Conservation (phyloP, 345 rosid species). For the Boechera retrofracta region DNA sequence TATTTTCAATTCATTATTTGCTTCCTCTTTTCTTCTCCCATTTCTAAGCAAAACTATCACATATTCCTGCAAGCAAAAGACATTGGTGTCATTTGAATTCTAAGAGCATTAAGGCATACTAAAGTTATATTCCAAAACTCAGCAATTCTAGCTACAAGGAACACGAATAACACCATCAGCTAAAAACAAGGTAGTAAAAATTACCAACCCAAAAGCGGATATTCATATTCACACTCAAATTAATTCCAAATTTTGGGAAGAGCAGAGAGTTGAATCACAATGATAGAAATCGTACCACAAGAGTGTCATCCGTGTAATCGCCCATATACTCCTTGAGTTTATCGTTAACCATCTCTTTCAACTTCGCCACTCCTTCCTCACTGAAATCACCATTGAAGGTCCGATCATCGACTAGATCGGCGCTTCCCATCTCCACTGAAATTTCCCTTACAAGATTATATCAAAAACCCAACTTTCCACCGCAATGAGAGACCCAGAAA, state of each 20-base stretch:
- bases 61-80: slow-evolving; percentile 71
- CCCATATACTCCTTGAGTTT: slow-evolving; percentile 98
- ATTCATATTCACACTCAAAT: not conserved
- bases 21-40: slow-evolving; percentile 87
- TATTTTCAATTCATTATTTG: slow-evolving; percentile 81
- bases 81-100: slow-evolving; percentile 12
- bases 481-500: slow-evolving; percentile 31
- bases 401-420: slow-evolving; percentile 67
- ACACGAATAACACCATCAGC: slow-evolving; percentile 8
- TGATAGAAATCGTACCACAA: slow-evolving; percentile 64
- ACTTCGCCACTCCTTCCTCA: slow-evolving; percentile 73
- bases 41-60: slow-evolving; percentile 87
- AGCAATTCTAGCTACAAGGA: slow-evolving; percentile 10
- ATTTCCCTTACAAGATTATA: slow-evolving; percentile 19
- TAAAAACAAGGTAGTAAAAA: not conserved
- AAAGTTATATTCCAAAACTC: not conserved
- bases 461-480: slow-evolving; percentile 43
- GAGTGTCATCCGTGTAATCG: slow-evolving; percentile 95
- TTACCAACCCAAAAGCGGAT: not conserved
- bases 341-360: slow-evolving; percentile 69
- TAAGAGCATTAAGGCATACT: slow-evolving; percentile 4
- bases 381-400: slow-evolving; percentile 72
- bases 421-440: slow-evolving; percentile 64
- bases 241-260: not conserved
- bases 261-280: not conserved